phyloP scores from a whole-genome alignment of 2,329 filamentous ascomycete species.

The Pseudogymnoascus sp. region DNA sequence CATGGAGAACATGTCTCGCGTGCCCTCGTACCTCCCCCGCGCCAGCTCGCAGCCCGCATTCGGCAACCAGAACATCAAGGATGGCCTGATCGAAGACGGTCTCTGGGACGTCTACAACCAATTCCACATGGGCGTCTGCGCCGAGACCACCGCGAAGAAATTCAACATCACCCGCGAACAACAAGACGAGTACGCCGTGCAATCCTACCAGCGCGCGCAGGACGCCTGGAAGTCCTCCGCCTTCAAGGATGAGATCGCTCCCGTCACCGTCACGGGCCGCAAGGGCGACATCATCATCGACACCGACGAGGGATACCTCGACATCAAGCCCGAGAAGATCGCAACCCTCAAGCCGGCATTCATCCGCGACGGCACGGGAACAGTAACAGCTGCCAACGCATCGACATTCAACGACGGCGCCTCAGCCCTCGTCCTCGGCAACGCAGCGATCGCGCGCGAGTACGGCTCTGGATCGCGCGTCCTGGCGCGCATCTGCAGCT shows the following conservation, averaged over 20 bases:
- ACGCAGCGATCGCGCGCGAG: constrained; percentile 68
- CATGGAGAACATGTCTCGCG: constrained; percentile 96
- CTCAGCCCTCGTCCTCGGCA: constrained; percentile 78
- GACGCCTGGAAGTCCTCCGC: constrained; percentile 75
- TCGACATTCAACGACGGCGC: constrained; percentile 94
- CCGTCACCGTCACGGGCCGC: constrained; percentile 74
- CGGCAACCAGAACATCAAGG: constrained; percentile 78
- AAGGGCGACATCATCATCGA: constrained; percentile 76
- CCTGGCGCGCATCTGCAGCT: constrained; percentile 76
- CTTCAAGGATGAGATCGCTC: constrained; percentile 84
- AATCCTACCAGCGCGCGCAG: constrained; percentile 82
- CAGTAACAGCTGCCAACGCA: constrained; percentile 89
- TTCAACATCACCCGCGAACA: constrained; percentile 70
- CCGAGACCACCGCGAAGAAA: constrained; percentile 89
- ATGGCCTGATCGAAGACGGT: constrained; percentile 90
- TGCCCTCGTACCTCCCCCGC: constrained; percentile 82
- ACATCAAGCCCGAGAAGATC: constrained; percentile 81
- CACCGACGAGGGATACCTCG: constrained; percentile 82
- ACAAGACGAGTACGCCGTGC: constrained; percentile 86
- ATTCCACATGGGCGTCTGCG: constrained; percentile 97
- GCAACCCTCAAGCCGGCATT: constrained; percentile 86
- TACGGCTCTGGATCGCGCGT: constrained; percentile 73
- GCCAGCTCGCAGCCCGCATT: constrained; percentile 78
- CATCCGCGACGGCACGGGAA: constrained; percentile 73
- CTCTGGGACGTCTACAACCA: constrained; percentile 95